These are phyloP conservation scores for Acanthamoeba lugdunensis DNA, from an alignment of 208 protist genomes.

Conservation along the genomic window DNA sequence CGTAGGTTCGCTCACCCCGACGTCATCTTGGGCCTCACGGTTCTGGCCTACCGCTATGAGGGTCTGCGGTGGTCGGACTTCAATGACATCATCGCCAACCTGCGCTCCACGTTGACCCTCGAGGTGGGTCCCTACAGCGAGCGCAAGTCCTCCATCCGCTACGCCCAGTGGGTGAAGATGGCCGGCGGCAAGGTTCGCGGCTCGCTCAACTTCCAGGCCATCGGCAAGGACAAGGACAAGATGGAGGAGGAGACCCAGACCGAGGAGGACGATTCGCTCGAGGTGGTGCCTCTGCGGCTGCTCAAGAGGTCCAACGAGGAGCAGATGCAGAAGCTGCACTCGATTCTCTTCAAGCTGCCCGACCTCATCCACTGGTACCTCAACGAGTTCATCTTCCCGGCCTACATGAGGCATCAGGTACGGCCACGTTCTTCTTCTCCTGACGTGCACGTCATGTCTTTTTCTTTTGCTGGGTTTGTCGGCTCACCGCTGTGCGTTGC, in stretches of 20 bases:
- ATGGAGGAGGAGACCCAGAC: conserved; percentile 19
- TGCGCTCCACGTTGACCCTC: conserved; percentile 90
- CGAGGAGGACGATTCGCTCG: conserved; percentile 36
- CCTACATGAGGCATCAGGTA: conserved; percentile 83
- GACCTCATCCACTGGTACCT: conserved; percentile 80
- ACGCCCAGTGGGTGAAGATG: conserved; percentile 89
- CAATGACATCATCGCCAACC: conserved; percentile 87
- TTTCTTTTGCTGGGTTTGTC: not conserved
- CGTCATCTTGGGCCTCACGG: conserved; percentile 93
- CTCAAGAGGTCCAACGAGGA: conserved; percentile 83
- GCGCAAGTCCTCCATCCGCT: conserved; percentile 89
- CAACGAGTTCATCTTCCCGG: conserved; percentile 84
- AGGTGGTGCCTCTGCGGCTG: conserved; percentile 80
- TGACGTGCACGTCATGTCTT: not conserved
- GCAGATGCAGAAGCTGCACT: conserved; percentile 85
- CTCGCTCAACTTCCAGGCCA: not conserved
- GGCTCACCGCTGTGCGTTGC: not conserved
- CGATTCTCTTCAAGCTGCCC: conserved; percentile 77
- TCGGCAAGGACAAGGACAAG: conserved; percentile 63
- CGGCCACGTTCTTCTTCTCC: not conserved
- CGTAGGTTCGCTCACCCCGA: conserved; percentile 93
- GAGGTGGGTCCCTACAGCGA: conserved; percentile 91
- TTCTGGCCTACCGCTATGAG: conserved; percentile 93
- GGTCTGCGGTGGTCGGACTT: conserved; percentile 91
- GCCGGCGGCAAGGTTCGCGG: conserved; percentile 79